Percentiles rank a stretch among this genome's conserved stretches.
These are phyloP conservation scores for Acacia pycnantha DNA, from an alignment of 331 rosid genomes.

Conservation along the genomic window DNA sequence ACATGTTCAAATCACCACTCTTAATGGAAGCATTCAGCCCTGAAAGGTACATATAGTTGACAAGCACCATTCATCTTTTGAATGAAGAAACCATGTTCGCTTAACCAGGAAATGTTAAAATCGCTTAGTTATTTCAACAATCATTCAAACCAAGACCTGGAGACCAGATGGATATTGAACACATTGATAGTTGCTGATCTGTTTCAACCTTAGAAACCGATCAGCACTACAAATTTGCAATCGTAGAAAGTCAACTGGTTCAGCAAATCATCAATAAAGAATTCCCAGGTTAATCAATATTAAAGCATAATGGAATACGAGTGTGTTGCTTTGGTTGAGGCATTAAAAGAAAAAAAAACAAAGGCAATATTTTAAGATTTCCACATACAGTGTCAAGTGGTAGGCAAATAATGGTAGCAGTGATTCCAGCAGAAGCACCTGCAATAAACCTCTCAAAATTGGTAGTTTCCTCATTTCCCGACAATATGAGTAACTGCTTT, in stretches of 20 bases:
- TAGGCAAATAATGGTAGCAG: constrained; percentile 78
- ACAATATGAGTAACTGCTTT: constrained; percentile 72
- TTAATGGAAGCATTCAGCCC: not conserved
- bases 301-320: constrained; percentile 1
- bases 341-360: not conserved
- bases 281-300: constrained; percentile 4
- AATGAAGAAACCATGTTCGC: not conserved
- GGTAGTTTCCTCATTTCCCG: constrained; percentile 75
- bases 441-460: constrained; percentile 93
- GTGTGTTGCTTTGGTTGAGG: not conserved
- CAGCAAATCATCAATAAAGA: constrained; percentile 3
- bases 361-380: not conserved
- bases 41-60: not conserved
- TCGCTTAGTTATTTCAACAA: constrained; percentile 9
- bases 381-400: constrained; percentile 94
- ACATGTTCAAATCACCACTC: not conserved
- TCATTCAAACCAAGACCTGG: constrained; percentile 5
- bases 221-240: not conserved
- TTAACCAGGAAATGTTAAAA: constrained; percentile 6
- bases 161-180: not conserved
- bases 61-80: not conserved
- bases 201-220: constrained; percentile 20
- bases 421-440: constrained; percentile 94
- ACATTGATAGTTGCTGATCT: constrained; percentile 7
- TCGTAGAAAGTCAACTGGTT: constrained; percentile 14